Conservation (phyloP, 1,284 basidiomycete genomes). For the Schizophyllum commune region DNA sequence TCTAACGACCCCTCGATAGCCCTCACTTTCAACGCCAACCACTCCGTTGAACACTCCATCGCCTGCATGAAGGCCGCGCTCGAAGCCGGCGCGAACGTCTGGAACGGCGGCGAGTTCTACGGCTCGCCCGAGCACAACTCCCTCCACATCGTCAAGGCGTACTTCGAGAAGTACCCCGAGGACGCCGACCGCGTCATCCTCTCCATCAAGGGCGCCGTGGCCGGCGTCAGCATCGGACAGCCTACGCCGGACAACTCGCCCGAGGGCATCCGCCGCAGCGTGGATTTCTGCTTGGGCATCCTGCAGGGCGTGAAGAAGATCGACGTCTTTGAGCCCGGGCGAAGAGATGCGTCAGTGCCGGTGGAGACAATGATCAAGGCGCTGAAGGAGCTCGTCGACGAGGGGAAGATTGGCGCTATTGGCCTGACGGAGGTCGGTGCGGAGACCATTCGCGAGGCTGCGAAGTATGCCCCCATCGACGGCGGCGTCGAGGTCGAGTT, state of each 20-base stretch:
- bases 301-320: slow-evolving; percentile 38
- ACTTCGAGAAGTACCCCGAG: slow-evolving; percentile 42
- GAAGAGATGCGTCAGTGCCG: slow-evolving; percentile 14
- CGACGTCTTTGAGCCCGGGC: slow-evolving; percentile 39
- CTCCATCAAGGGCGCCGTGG: slow-evolving; percentile 25
- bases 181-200: slow-evolving; percentile 42
- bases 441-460: slow-evolving; percentile 43
- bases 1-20: background rate
- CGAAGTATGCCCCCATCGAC: slow-evolving; percentile 36
- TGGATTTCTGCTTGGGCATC: slow-evolving; percentile 30
- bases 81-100: slow-evolving; percentile 5
- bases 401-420: slow-evolving; percentile 12
- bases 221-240: background rate
- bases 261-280: slow-evolving; percentile 30
- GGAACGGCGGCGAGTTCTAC: slow-evolving; percentile 10
- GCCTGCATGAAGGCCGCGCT: slow-evolving; percentile 9
- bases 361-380: slow-evolving; percentile 24
- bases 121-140: slow-evolving; percentile 7
- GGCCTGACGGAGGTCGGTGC: slow-evolving; percentile 12
- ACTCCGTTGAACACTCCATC: slow-evolving; percentile 31
- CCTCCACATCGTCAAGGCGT: slow-evolving; percentile 1
- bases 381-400: slow-evolving; percentile 27
- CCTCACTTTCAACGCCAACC: slow-evolving; percentile 17
- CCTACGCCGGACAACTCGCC: slow-evolving; percentile 9
- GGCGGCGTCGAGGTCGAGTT: slow-evolving; percentile 47